Conservation (phyloP, 1,284 basidiomycete species). For the Pseudozyma thailandica region DNA sequence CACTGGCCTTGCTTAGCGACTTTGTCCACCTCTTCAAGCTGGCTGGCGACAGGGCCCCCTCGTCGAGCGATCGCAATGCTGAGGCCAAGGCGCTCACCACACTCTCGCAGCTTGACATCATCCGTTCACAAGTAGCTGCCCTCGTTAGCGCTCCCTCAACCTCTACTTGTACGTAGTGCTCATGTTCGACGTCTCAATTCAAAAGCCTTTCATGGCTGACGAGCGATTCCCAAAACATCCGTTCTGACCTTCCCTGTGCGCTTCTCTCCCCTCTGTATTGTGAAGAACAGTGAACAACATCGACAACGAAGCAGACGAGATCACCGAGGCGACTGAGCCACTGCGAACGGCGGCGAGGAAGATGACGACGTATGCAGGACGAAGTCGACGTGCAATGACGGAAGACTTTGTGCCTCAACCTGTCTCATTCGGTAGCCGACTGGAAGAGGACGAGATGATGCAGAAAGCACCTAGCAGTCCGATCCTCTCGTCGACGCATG, state of each 20-base stretch:
- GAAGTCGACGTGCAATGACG: slow-evolving; percentile 37
- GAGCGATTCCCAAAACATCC: neutral
- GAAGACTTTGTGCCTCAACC: slow-evolving; percentile 19
- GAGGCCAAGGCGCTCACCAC: slow-evolving; percentile 31
- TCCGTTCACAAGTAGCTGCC: slow-evolving; percentile 49
- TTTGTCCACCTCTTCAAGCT: slow-evolving; percentile 63
- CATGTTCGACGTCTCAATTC: slow-evolving; percentile 8
- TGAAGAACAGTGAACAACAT: slow-evolving; percentile 9
- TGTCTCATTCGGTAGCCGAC: neutral
- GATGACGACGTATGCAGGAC: slow-evolving; percentile 41
- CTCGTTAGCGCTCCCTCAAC: slow-evolving; percentile 24
- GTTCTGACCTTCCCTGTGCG: slow-evolving; percentile 21
- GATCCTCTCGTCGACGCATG: slow-evolving; percentile 16
- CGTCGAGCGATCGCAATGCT: slow-evolving; percentile 25
- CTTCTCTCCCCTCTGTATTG: neutral
- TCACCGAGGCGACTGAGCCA: neutral
- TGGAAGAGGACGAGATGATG: slow-evolving; percentile 18
- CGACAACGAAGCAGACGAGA: neutral
- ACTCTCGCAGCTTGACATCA: slow-evolving; percentile 54
- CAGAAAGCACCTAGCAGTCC: slow-evolving; percentile 33
- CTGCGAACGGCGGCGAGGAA: slow-evolving; percentile 18
- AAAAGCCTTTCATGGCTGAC: neutral
- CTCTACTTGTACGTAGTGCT: slow-evolving; percentile 48
- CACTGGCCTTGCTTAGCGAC: slow-evolving; percentile 59
- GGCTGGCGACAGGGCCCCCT: slow-evolving; percentile 16